A percentile compares a stretch with the other conserved stretches of the same genome.
phyloP scores from a whole-genome alignment of 2,329 filamentous ascomycete species.

The Xylaria hypoxylon region DNA sequence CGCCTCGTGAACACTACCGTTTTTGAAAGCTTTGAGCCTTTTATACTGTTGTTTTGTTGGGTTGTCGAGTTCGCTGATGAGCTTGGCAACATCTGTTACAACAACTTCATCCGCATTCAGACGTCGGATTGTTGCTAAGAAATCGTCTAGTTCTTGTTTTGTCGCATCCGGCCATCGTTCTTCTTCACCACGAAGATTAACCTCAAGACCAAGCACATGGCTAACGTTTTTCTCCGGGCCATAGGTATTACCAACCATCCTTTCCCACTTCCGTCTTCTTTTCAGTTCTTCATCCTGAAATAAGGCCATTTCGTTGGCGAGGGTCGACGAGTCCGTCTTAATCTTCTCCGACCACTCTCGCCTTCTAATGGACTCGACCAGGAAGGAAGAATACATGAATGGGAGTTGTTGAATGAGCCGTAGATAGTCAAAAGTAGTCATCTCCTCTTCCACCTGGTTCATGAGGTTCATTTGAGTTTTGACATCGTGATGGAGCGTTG shows the following conservation, averaged over 20 bases:
- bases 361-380: constrained; percentile 86
- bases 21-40: constrained; percentile 92
- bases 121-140: constrained; percentile 73
- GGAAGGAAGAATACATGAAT: constrained; percentile 87
- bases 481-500: constrained; percentile 77
- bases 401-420: constrained; percentile 85
- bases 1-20: constrained; percentile 94
- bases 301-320: constrained; percentile 92
- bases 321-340: constrained; percentile 82
- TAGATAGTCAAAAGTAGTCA: constrained; percentile 84
- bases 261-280: constrained; percentile 89
- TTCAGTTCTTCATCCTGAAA: constrained; percentile 95
- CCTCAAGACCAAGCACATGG: constrained; percentile 80
- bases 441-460: constrained; percentile 78
- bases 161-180: constrained; percentile 82
- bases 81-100: constrained; percentile 77
- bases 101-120: constrained; percentile 74
- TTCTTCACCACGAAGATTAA: constrained; percentile 84
- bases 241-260: constrained; percentile 81
- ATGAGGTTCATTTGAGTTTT: constrained; percentile 78
- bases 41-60: constrained; percentile 89
- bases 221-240: constrained; percentile 74
- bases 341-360: constrained; percentile 94
- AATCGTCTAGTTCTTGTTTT: constrained; percentile 80
- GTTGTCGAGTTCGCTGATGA: constrained; percentile 81